Percentiles rank a stretch among this genome's conserved stretches.
Conservation (phyloP, 768 basidiomycete genomes). For the Roridomyces roridus region DNA sequence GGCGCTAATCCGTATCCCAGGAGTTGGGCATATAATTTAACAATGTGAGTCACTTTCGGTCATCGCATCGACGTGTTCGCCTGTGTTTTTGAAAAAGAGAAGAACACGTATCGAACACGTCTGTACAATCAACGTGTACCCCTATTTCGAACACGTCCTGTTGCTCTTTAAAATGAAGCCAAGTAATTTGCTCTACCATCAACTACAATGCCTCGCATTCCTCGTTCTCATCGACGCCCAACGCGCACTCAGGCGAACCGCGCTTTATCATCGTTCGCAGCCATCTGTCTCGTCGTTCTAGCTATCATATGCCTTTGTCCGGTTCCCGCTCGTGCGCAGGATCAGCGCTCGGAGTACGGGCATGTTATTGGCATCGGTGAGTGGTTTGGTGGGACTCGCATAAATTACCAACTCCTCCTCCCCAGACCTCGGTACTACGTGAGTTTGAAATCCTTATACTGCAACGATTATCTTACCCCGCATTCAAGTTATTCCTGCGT, state of each 20-base stretch:
- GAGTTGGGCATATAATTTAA: constrained; percentile 13
- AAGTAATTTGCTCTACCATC: constrained; percentile 51
- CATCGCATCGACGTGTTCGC: constrained; percentile 1
- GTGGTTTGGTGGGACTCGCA: constrained; percentile 23
- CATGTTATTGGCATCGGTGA: constrained; percentile 83
- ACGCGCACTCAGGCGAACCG: constrained; percentile 52
- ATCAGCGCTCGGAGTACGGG: constrained; percentile 65
- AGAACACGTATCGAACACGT: constrained; percentile 21
- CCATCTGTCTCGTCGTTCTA: constrained; percentile 56
- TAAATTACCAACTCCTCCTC: constrained; percentile 6
- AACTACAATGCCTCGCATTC: constrained; percentile 45
- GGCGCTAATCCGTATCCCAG: constrained; percentile 10
- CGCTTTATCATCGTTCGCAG: constrained; percentile 56
- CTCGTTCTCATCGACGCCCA: constrained; percentile 9
- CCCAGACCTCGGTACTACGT: constrained; percentile 82
- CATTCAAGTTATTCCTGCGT: constrained; percentile 72
- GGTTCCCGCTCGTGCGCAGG: constrained; percentile 55
- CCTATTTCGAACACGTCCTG: constrained; percentile 9
- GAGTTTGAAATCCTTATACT: constrained; percentile 26
- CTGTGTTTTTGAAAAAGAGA: neutral
- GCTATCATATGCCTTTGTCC: constrained; percentile 75
- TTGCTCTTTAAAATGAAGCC: constrained; percentile 2
- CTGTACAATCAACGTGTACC: constrained; percentile 5
- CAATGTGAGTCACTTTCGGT: neutral
- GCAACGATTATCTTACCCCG: neutral